phyloP scores from a whole-genome alignment of 176 grass and related monocot genomes.

The Puya raimondii region DNA sequence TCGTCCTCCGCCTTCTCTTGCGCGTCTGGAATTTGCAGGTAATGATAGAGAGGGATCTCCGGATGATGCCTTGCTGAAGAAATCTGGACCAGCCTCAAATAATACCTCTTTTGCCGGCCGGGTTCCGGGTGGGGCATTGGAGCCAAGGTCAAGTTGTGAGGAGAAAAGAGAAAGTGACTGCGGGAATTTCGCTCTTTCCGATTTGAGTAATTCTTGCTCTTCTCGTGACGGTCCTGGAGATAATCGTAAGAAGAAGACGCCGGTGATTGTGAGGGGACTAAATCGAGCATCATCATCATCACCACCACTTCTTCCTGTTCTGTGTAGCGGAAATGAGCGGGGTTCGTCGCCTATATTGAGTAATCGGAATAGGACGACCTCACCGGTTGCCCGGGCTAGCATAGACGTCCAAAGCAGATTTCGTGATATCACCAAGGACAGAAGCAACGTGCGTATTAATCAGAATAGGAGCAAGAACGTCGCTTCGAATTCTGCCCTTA shows the following conservation, averaged over 20 bases:
- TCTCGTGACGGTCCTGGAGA: no score
- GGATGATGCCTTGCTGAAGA: neutral
- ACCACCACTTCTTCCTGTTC: neutral
- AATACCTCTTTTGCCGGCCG: neutral
- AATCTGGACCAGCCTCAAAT: neutral
- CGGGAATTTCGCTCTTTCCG: neutral
- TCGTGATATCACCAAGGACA: neutral
- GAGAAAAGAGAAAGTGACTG: neutral
- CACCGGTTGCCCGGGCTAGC: neutral
- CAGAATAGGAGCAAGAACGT: slow-evolving; percentile 6
- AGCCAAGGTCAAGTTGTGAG: neutral
- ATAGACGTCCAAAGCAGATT: neutral
- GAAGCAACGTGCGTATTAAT: neutral
- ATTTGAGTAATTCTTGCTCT: no score
- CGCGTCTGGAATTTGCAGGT: no score
- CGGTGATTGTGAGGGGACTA: neutral
- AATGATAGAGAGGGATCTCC: neutral
- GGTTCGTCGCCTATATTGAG: neutral
- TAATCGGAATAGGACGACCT: neutral
- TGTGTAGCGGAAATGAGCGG: neutral
- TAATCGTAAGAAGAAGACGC: neutral
- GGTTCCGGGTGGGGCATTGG: neutral
- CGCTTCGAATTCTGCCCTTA: slow-evolving; percentile 24
- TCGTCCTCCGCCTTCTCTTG: neutral
- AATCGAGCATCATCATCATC: neutral